Evolutionary conservation across 1,139 yeast genomes (phyloP), one percentile per base, ranked within the genome.

Genomic region (Protomyces lactucae-debilis): DNA sequence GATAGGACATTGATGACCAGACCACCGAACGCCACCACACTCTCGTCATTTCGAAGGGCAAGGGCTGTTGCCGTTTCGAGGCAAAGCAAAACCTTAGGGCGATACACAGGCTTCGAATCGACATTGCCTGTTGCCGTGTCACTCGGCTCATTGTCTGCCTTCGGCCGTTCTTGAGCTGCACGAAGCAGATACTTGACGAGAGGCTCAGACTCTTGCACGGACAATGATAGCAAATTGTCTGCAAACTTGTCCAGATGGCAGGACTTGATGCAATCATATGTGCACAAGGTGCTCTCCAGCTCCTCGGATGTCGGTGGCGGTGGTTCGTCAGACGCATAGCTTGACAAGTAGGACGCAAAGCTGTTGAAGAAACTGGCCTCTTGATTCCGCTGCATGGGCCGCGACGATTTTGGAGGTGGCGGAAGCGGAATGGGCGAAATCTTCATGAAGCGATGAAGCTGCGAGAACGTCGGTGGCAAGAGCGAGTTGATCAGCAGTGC

Each of bases 301-400:
- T 92, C 98, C 70, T 88, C 96, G 66, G 88, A 95, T 0, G 95
- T 83, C 3, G 99, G 99, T 73, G 92, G 97, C 6, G 88, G 87
- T 1, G 89, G 86, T 51, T 88, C 95, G 70, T 91, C 97, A 16
- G 64, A 68, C 0, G 87, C 80, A 67, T 87, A 84, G 16, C 97
- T 95, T 69, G 95, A 88, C 74, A 95, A 81, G 72, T 91, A 92
- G 0, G 97, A 90, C 0, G 97, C 91, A 70, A 95, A 86, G 0
- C 98, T 88, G 0, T 96, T 88, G 66, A 95, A 83, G 28, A 95
- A 73, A 1, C 98, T 90, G 9, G 82, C 80, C 48, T 85, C 70
- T 85, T 87, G 60, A 18, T 55, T 61, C n/a, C 66, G 65, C 51
- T 67, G 68, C 35, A 60, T 65, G 35, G 67, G 61, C 43, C 68